Conservation (phyloP, 2,329 filamentous ascomycete genomes). For the Aspergillus pseudoterreus region DNA sequence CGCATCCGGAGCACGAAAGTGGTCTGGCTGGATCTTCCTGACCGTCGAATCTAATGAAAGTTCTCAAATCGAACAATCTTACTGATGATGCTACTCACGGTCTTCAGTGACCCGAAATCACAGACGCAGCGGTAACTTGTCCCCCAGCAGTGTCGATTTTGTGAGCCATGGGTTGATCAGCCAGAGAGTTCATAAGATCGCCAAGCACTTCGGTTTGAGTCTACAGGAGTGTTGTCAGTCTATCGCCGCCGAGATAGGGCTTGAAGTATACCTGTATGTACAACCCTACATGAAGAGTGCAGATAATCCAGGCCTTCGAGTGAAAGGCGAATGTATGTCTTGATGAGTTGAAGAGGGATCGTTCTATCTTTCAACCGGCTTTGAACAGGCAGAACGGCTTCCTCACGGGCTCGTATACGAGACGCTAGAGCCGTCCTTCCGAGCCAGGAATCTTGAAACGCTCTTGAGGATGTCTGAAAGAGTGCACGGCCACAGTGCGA, state of each 20-base stretch:
- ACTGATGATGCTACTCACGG: conserved; percentile 16
- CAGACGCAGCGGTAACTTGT: conserved; percentile 27
- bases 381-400: conserved; percentile 32
- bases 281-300: conserved; percentile 36
- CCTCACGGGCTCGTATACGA: conserved; percentile 35
- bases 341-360: conserved; percentile 27
- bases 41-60: conserved; percentile 11
- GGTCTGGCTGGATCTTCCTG: conserved; percentile 36
- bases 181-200: conserved; percentile 13
- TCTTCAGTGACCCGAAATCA: conserved; percentile 24
- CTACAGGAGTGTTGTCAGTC: not conserved
- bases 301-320: conserved; percentile 41
- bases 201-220: conserved; percentile 7
- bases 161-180: conserved; percentile 18
- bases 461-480: conserved; percentile 20
- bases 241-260: not conserved
- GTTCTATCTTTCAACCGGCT: conserved; percentile 22
- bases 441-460: conserved; percentile 18
- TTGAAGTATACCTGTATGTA: conserved; percentile 33
- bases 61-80: conserved; percentile 32
- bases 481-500: conserved; percentile 18
- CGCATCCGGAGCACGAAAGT: conserved; percentile 34
- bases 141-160: conserved; percentile 24
- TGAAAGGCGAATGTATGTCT: conserved; percentile 31
- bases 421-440: conserved; percentile 29